Evolutionary conservation across 768 basidiomycete genomes (phyloP).

Genomic region (Psilocybe sp.): DNA sequence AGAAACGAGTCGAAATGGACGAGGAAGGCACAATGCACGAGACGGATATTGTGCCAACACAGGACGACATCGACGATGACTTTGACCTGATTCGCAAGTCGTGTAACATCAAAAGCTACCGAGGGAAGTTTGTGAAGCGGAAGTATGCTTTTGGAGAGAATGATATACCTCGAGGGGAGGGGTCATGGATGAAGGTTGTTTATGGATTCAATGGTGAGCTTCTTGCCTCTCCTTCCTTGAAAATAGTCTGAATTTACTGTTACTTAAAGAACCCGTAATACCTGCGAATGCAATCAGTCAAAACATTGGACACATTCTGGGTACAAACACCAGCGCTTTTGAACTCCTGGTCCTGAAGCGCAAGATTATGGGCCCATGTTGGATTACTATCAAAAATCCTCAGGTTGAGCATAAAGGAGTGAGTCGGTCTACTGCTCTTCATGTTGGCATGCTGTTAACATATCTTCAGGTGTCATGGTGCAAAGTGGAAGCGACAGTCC

Average conservation of each 20-base stretch:
- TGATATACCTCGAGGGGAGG: conserved; percentile 76
- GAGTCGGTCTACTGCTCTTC: conserved; percentile 20
- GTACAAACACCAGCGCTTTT: conserved; percentile 89
- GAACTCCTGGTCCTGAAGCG: conserved; percentile 92
- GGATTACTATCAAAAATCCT: conserved; percentile 83
- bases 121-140: conserved; percentile 80
- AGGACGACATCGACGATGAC: conserved; percentile 75
- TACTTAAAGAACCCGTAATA: conserved; percentile 61
- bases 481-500: conserved; percentile 82
- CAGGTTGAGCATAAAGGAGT: conserved; percentile 79
- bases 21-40: conserved; percentile 61
- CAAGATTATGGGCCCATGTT: conserved; percentile 99
- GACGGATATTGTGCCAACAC: conserved; percentile 71
- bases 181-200: conserved; percentile 90
- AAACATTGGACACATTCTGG: conserved; percentile 85
- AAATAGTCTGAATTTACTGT: conserved; percentile 1
- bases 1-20: conserved; percentile 53
- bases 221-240: background rate
- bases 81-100: conserved; percentile 78
- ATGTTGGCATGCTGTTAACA: background rate
- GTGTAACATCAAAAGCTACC: conserved; percentile 72
- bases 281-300: conserved; percentile 72
- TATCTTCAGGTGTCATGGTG: conserved; percentile 87
- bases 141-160: conserved; percentile 91
- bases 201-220: conserved; percentile 82